These are phyloP conservation scores for Ophiocordyceps sinensis DNA, from an alignment of 2,329 filamentous ascomycete genomes.

Conservation along the genomic window DNA sequence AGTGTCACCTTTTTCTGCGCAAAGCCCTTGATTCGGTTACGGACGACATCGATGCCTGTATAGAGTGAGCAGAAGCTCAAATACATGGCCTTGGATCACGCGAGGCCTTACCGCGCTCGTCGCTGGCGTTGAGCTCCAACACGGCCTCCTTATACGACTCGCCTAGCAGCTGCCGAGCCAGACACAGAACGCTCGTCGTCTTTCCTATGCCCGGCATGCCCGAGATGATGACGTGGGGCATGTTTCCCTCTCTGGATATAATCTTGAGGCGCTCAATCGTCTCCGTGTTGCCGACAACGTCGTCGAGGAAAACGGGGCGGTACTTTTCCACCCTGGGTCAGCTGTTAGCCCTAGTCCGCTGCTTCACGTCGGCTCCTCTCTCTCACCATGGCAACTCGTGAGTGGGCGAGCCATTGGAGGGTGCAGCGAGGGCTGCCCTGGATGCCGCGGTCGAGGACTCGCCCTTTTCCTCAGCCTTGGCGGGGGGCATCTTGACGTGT, in stretches of 20 bases:
- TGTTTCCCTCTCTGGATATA: constrained; percentile 96
- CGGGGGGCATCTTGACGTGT: constrained; percentile 28
- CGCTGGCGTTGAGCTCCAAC: constrained; percentile 87
- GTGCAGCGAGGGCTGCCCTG: constrained; percentile 38
- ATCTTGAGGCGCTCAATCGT: constrained; percentile 96
- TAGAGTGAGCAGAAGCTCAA: background rate
- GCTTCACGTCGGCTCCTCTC: constrained; percentile 1
- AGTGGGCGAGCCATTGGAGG: constrained; percentile 33
- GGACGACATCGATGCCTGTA: constrained; percentile 83
- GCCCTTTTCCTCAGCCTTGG: constrained; percentile 36
- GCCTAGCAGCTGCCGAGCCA: constrained; percentile 81
- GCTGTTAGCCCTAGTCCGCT: constrained; percentile 4
- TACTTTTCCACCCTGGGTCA: constrained; percentile 87
- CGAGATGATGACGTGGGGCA: constrained; percentile 99
- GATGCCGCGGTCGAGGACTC: constrained; percentile 47
- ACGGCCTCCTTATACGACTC: constrained; percentile 96
- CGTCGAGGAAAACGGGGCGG: constrained; percentile 83
- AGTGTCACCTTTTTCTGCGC: constrained; percentile 98
- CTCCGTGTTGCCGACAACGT: constrained; percentile 95
- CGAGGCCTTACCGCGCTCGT: constrained; percentile 59
- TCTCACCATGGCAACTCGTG: constrained; percentile 70
- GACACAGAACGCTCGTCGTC: constrained; percentile 86
- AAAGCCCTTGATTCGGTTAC: constrained; percentile 95
- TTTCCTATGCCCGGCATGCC: constrained; percentile 99
- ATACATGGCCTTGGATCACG: too few species aligned